A percentile compares a stretch with the other conserved stretches of the same genome.
These are phyloP conservation scores for Trypanosoma rangeli DNA, from an alignment of 208 protist species.

Conservation along the genomic window DNA sequence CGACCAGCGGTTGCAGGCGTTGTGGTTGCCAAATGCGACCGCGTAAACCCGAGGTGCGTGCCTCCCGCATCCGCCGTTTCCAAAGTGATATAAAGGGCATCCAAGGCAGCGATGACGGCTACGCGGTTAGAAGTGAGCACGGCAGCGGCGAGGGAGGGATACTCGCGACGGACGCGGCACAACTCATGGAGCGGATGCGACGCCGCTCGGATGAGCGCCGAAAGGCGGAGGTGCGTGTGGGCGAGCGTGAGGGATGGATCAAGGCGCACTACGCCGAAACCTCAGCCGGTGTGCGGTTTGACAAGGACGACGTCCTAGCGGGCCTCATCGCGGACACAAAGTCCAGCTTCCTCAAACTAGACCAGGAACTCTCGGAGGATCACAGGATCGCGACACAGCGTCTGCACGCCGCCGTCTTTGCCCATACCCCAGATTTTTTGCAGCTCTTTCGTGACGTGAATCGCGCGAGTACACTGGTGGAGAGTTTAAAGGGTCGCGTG, in stretches of 20 bases:
- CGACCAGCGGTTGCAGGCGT: not conserved
- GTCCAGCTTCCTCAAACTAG: slow-evolving; percentile 73
- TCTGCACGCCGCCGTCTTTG: slow-evolving; percentile 73
- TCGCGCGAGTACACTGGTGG: slow-evolving; percentile 60
- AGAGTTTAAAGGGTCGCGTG: slow-evolving; percentile 81
- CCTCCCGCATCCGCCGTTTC: slow-evolving; percentile 3
- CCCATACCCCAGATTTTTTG: slow-evolving; percentile 75
- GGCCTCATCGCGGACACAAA: slow-evolving; percentile 49
- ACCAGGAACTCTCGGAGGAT: slow-evolving; percentile 75
- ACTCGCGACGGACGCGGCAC: slow-evolving; percentile 10
- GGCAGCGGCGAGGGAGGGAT: not conserved
- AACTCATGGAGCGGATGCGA: slow-evolving; percentile 36
- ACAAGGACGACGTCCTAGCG: slow-evolving; percentile 68
- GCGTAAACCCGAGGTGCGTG: slow-evolving; percentile 14
- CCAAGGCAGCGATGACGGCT: not conserved
- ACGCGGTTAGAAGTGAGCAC: not conserved
- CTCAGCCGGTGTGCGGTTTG: slow-evolving; percentile 39
- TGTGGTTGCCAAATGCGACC: slow-evolving; percentile 7
- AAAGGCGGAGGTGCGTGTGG: slow-evolving; percentile 24
- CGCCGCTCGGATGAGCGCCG: slow-evolving; percentile 15
- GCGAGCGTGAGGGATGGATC: slow-evolving; percentile 50
- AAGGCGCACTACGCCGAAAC: slow-evolving; percentile 48
- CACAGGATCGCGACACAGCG: slow-evolving; percentile 59
- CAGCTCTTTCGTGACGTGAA: slow-evolving; percentile 84
- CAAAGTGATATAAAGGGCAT: not conserved